Conservation (phyloP, 148 eudicot species). For the Simmondsia chinensis region DNA sequence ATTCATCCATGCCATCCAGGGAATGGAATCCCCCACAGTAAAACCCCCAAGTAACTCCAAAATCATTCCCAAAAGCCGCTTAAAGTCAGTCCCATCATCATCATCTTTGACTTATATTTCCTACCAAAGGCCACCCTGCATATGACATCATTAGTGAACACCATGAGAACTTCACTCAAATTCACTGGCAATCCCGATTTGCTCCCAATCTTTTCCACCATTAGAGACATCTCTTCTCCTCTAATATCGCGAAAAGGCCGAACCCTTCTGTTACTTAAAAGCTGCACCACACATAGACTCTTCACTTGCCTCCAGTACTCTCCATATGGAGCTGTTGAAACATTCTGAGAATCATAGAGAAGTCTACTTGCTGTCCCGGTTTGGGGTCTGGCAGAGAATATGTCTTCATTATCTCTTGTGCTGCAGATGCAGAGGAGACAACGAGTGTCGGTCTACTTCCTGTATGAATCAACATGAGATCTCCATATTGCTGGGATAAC, state of each 20-base stretch:
- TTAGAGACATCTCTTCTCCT: slow-evolving; percentile 23
- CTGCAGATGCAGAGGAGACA: slow-evolving; percentile 32
- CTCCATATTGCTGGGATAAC: slow-evolving; percentile 16
- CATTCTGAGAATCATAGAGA: slow-evolving; percentile 18
- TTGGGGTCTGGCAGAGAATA: slow-evolving; percentile 23
- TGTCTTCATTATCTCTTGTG: slow-evolving; percentile 38
- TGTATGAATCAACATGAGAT: slow-evolving; percentile 17
- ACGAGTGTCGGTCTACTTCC: slow-evolving; percentile 20
- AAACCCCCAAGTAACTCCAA: not conserved
- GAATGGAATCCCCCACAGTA: slow-evolving; percentile 22
- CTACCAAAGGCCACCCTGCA: slow-evolving; percentile 37
- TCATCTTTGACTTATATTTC: slow-evolving; percentile 20
- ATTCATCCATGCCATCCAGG: slow-evolving; percentile 27
- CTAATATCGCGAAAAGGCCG: slow-evolving; percentile 22
- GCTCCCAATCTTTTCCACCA: slow-evolving; percentile 21
- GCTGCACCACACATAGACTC: slow-evolving; percentile 29
- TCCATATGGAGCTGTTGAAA: slow-evolving; percentile 23
- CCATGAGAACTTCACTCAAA: slow-evolving; percentile 25
- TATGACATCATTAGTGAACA: slow-evolving; percentile 32
- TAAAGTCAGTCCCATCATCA: slow-evolving; percentile 8
- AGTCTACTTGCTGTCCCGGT: slow-evolving; percentile 7
- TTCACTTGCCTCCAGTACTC: slow-evolving; percentile 46
- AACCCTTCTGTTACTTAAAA: slow-evolving; percentile 34
- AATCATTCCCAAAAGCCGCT: slow-evolving; percentile 4
- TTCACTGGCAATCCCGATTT: slow-evolving; percentile 13